Base-by-base conservation (phyloP, 192 early-diverging fungal species). In the Entomortierella beljakovae region DNA sequence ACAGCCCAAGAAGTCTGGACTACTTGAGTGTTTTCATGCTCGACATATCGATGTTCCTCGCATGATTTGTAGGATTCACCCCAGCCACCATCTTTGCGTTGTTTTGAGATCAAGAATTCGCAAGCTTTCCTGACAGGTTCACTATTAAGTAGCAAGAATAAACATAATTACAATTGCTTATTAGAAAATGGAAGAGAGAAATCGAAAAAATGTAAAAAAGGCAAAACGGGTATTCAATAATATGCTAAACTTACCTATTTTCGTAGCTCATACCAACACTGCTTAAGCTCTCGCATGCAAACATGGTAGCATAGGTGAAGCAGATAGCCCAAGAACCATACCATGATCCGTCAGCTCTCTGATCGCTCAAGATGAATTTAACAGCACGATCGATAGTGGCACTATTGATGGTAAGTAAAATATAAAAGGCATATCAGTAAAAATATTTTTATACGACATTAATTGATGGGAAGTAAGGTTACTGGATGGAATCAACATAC, bases 321-420 rank as follows among this genome's bases (percentile, higher is more conserved):
- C 98, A 99, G 68, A 99, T 94, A 52, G 91, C 98, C 98, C 98
- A 99, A 33, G 90, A 88, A 6, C 98, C 98, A 79, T 92, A 97
- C 96, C 96, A 99, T 56, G 90, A 89, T 20, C 98, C 98, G 76
- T 98, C 95, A 23, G 64, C 61, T 22, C 87, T 68, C 82, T 99
- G 98, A 18, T 79, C 80, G 28, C 82, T 81, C 7, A 90, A 57
- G 57, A 99, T 93, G 66, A 90, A 99, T n/a, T 86, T 63, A 37
- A 95, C 75, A 15, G 93, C 94, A n/a, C 86, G 74, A 0, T 80
- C 42, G 34, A 64, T 74, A 22, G 68, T 68, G 25, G 62, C 42
- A 28, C 70, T 80, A 8, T 38, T 38, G 6, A 49, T 32, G 22
- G n/a, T n/a, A 46, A 10, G 15, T 18, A 52, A 11, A 28, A 22